Evolutionary conservation across 1,139 yeast genomes (phyloP), one percentile per base, ranked within the genome.

Genomic region (Williopsis jadinii): DNA sequence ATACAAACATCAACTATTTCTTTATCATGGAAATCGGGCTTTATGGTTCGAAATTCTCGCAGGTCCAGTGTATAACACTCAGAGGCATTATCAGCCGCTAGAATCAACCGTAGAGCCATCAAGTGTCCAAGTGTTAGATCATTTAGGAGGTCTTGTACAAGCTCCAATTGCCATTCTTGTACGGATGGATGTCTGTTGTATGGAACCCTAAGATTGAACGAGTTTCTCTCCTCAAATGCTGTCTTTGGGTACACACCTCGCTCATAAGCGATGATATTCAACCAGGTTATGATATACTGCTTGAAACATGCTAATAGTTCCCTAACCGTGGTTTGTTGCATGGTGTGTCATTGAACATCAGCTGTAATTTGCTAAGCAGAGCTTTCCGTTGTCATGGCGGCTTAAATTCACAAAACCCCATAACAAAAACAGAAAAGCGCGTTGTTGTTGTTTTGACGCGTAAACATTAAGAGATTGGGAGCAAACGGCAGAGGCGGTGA

Each of bases 111-210:
- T 8, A 50, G 27, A 19, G 32, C 31, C 3, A 36, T 36, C 5
- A 44, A 24, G 14, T 44, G 42, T 8, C 42, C 38, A n/a, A 45
- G 41, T 3, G 32, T 30, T 2, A 44, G 32, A 11, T 40, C 38
- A 28, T 43, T 39, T 35, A 49, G 42, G n/a, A 51, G 28, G 2
- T 42, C 50, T 13, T 43, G 37, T 3, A 48, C 37, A 42, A 43
- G 37, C n/a, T 10, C 36, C 3, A 24, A 29, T n/a, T 30, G 36
- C 49, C 55, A 54, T 8, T 44, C 37, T 11, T 42, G 41, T 5
- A 54, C 45, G 10, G 35, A 42, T 3, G 55, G 55, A 37, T 49
- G 54, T 36, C 58, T 33, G 30, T 41, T 46, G 41, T 36, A 44
- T 3, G 55, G 53, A 3, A 48, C 43, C 15, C 37, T 29, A 5